Percentiles rank a stretch among this genome's conserved stretches.
Evolutionary conservation across 2,329 filamentous ascomycete genomes (phyloP).

Genomic region (Ilyonectria robusta): DNA sequence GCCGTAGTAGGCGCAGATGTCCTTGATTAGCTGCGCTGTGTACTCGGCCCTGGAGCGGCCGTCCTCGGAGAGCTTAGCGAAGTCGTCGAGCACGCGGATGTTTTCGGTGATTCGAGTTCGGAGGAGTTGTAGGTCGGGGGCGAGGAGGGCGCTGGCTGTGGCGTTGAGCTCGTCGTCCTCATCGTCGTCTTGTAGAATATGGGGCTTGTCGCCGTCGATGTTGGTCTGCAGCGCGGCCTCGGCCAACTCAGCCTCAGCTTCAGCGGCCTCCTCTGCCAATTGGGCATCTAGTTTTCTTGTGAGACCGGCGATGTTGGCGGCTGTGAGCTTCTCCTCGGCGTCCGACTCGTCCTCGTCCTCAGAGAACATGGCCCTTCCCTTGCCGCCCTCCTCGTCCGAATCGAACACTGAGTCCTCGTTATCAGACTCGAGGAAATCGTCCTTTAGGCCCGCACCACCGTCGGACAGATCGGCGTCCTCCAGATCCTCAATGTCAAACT

Average conservation of each 20-base stretch:
- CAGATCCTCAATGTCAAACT: slow-evolving; percentile 63
- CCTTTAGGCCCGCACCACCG: slow-evolving; percentile 57
- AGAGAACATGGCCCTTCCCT: slow-evolving; percentile 83
- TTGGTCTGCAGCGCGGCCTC: slow-evolving; percentile 93
- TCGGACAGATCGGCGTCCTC: slow-evolving; percentile 58
- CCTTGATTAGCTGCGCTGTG: slow-evolving; percentile 86
- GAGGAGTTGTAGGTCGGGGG: slow-evolving; percentile 91
- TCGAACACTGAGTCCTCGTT: slow-evolving; percentile 77
- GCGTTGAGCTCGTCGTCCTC: slow-evolving; percentile 72
- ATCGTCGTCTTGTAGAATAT: slow-evolving; percentile 74
- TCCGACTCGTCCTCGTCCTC: slow-evolving; percentile 94
- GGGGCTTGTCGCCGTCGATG: slow-evolving; percentile 82
- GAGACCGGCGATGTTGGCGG: slow-evolving; percentile 95
- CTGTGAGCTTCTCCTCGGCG: slow-evolving; percentile 90
- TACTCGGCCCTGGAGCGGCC: slow-evolving; percentile 91
- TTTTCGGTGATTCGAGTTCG: slow-evolving; percentile 93
- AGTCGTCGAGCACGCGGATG: slow-evolving; percentile 90
- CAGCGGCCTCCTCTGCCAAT: slow-evolving; percentile 82
- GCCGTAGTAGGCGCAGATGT: slow-evolving; percentile 96
- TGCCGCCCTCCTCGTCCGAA: slow-evolving; percentile 75
- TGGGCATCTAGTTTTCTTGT: slow-evolving; percentile 87
- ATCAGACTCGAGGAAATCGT: slow-evolving; percentile 72
- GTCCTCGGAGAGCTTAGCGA: slow-evolving; percentile 84
- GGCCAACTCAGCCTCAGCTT: slow-evolving; percentile 87
- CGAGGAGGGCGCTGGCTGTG: slow-evolving; percentile 76